Conservation (phyloP, 73 alveolate genomes). For the Stentor coeruleus region DNA sequence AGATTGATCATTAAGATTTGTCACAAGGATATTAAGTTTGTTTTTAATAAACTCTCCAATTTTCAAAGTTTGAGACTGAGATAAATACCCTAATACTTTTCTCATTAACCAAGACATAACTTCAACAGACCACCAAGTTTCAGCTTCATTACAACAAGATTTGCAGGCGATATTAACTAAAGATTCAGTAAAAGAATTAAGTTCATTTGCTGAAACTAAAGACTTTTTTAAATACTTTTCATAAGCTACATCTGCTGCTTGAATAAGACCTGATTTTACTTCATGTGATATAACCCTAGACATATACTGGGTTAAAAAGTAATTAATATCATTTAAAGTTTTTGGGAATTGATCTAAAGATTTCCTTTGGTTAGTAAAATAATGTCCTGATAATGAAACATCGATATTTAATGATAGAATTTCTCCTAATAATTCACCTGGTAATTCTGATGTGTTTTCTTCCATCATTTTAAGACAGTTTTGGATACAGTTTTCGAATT, state of each 20-base stretch:
- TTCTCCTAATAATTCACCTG: background rate
- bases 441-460: background rate
- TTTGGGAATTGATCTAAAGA: background rate
- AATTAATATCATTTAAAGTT: background rate
- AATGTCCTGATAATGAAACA: background rate
- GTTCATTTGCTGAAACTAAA: background rate
- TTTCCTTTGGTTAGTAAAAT: background rate
- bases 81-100: no score
- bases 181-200: background rate
- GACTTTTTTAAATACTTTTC: background rate
- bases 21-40: no score
- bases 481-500: background rate
- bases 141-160: background rate
- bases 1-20: background rate
- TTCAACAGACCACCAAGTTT: background rate
- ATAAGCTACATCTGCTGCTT: background rate
- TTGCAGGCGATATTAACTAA: background rate
- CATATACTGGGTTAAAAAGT: background rate
- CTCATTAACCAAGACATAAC: background rate
- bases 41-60: background rate
- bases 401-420: background rate
- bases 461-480: slow-evolving; percentile 6
- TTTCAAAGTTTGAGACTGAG: background rate
- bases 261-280: background rate
- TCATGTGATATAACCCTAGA: background rate